These are phyloP conservation scores for Penicillium cataractarum DNA, from an alignment of 495 filamentous ascomycete genomes.

Conservation along the genomic window DNA sequence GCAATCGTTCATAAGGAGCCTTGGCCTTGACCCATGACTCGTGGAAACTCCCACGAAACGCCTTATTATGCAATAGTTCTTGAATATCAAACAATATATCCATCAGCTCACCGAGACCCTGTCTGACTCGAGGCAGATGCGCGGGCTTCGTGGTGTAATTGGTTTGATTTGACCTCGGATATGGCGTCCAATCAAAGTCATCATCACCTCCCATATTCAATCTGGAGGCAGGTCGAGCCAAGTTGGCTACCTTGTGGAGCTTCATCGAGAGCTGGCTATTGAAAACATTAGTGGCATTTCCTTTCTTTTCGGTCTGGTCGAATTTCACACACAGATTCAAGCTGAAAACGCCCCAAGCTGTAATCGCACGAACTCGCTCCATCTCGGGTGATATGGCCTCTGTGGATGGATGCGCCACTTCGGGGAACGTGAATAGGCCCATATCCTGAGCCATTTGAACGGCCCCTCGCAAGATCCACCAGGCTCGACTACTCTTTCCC, in stretches of 20 bases:
- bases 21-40: conserved; percentile 29
- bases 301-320: background rate
- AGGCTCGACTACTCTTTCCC: conserved; percentile 35
- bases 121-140: conserved; percentile 35
- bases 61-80: conserved; percentile 33
- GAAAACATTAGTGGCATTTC: conserved; percentile 13
- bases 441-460: conserved; percentile 40
- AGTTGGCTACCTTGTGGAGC: conserved; percentile 25
- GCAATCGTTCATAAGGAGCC: conserved; percentile 29
- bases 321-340: conserved; percentile 34
- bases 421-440: conserved; percentile 31
- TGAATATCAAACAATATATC: conserved; percentile 33
- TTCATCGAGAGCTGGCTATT: conserved; percentile 41
- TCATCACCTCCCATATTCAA: conserved; percentile 24
- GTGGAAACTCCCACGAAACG: conserved; percentile 16
- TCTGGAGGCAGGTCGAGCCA: conserved; percentile 25
- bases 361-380: conserved; percentile 30
- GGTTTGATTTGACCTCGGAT: conserved; percentile 43
- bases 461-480: conserved; percentile 42
- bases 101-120: conserved; percentile 28
- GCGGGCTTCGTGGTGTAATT: conserved; percentile 34
- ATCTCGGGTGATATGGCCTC: conserved; percentile 22
- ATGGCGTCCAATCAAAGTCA: conserved; percentile 40
- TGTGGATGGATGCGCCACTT: conserved; percentile 10
- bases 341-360: conserved; percentile 43